A percentile compares a stretch with the other conserved stretches of the same genome.
Evolutionary conservation across 805 yeast genomes (phyloP).

Genomic region (Kluyveromyces nonfermentans): DNA sequence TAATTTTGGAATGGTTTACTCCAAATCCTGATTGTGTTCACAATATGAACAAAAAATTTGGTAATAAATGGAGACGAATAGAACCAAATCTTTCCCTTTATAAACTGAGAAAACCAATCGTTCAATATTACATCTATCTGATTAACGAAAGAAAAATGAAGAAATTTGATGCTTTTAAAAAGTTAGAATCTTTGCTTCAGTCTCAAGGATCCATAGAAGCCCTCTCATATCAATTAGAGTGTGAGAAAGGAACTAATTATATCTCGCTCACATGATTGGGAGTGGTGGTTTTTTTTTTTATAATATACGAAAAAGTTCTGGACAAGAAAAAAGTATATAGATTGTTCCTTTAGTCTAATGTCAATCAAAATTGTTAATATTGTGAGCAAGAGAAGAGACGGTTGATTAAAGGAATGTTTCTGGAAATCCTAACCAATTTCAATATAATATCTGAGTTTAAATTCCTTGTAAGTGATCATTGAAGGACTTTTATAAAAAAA

Average conservation of each 20-base stretch:
- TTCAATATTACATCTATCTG: constrained; percentile 24
- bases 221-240: background rate
- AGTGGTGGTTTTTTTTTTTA: too few relatives aligned
- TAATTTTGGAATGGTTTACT: constrained; percentile 28
- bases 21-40: constrained; percentile 29
- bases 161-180: constrained; percentile 19
- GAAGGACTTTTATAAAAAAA: too few relatives aligned
- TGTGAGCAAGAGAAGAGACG: too few relatives aligned
- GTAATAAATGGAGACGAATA: constrained; percentile 21
- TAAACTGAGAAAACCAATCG: constrained; percentile 22
- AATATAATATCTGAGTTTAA: too few relatives aligned
- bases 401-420: too few relatives aligned
- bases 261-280: background rate
- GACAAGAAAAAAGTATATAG: too few relatives aligned
- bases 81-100: constrained; percentile 14
- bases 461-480: background rate
- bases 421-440: too few relatives aligned
- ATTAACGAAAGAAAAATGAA: constrained; percentile 18
- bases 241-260: background rate
- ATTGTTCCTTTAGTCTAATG: too few relatives aligned
- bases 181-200: background rate
- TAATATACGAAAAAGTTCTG: too few relatives aligned
- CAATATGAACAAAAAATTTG: constrained; percentile 23
- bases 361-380: too few relatives aligned
- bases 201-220: background rate